Base-by-base conservation (phyloP, 78 protist genomes). In the Dictyostelium citrinum region DNA sequence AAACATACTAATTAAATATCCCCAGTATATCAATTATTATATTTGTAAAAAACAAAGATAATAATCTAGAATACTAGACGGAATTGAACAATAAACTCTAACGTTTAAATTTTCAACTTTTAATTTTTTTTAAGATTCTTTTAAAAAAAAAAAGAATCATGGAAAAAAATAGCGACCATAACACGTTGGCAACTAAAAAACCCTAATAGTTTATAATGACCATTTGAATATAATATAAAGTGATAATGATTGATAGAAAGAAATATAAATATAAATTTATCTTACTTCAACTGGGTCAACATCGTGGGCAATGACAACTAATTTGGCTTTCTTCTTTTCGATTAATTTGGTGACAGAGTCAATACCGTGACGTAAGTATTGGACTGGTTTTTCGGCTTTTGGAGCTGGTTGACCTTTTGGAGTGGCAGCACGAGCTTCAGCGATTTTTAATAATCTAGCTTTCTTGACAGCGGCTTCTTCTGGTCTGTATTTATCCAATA, bases 291-390 rank as follows among this genome's bases (percentile, higher is more conserved):
- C 91, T 79, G 99, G 99, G 96, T 98, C 99, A n/a, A 99, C 99
- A 71, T 99, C 99, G 98, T 97, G 98, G 2, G 99, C 99, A 68
- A 99, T 98, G 83, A 99, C 98, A 58, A 99, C 99, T 43, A 99
- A 96, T 90, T 93, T 27, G n/a, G 99, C 99, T 97, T 97, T 98
- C 98, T 98, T 97, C 92, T 88, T 74, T 98, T 99, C 99, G 74
- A 99, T 84, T 35, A 98, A 91, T 77, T 90, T 64, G 76, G 99
- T 96, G 90, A 99, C 97, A 90, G 98, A 98, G 98, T 99, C 98
- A 91, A 99, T 75, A 35, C 99, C 99, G 91, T 24, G 97, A 91
- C 97, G 95, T 84, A 98, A 45, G 83, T 20, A 0, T 55, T 41
- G 6, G 27, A 97, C 98, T 93, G 95, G 97, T 91, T 95, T 84